A percentile compares a stretch with the other conserved stretches of the same genome.
Conservation (phyloP, 108 stramenopile genomes). For the Cyclotella kingstonii region DNA sequence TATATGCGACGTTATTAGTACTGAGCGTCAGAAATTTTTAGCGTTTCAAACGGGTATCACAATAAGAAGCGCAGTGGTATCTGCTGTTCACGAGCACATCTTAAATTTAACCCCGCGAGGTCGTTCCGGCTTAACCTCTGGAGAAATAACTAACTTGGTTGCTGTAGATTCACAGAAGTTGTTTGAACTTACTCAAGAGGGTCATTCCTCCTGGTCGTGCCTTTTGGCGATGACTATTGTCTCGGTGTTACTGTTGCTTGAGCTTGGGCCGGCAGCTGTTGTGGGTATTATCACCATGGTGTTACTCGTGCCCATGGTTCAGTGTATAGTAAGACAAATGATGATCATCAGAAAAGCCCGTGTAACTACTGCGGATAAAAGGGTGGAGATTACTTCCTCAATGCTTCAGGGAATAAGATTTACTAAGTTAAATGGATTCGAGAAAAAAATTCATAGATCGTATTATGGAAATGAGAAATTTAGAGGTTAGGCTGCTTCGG, state of each 20-base stretch:
- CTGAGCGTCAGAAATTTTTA: conserved; percentile 72
- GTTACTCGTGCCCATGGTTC: conserved; percentile 68
- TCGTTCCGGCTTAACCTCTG: conserved; percentile 54
- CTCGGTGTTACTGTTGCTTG: conserved; percentile 49
- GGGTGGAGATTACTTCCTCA: conserved; percentile 58
- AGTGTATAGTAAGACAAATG: conserved; percentile 56
- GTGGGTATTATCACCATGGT: conserved; percentile 72
- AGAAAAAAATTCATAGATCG: conserved; percentile 55
- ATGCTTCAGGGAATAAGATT: conserved; percentile 69
- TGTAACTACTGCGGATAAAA: conserved; percentile 58
- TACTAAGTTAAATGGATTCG: conserved; percentile 82
- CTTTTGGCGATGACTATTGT: conserved; percentile 78
- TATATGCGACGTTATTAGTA: conserved; percentile 55
- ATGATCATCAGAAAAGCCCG: conserved; percentile 53
- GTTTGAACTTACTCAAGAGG: conserved; percentile 80
- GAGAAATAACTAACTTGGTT: conserved; percentile 74
- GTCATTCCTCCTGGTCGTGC: conserved; percentile 76
- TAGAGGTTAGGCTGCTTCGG: conserved; percentile 51
- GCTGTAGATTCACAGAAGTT: conserved; percentile 82
- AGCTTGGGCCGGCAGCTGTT: conserved; percentile 61
- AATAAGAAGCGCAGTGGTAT: conserved; percentile 55
- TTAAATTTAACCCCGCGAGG: conserved; percentile 58
- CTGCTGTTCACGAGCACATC: conserved; percentile 52
- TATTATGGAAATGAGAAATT: conserved; percentile 35
- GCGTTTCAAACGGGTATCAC: conserved; percentile 60